Evolutionary conservation across 352 stramenopile species (phyloP), one percentile per base, ranked within the genome.

Genomic region (Pythium vanterpoolii): DNA sequence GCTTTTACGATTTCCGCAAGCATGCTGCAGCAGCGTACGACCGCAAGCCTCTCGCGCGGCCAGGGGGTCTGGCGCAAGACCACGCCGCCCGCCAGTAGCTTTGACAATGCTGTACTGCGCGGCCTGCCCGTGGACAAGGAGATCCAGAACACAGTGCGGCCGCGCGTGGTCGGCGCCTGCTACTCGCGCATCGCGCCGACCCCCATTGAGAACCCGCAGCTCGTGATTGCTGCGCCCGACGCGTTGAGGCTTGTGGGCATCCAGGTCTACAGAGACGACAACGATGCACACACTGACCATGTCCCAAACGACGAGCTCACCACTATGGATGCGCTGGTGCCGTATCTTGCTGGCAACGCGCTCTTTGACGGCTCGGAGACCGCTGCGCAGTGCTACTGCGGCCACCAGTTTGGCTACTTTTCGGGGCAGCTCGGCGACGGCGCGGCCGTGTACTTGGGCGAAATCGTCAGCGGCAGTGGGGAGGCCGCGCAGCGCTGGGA

Each of bases 341-440:
- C 77, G 42, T 74, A 81, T 56, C 71, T 96, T 42, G 70, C 78
- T 1, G 87, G 87, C 18, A 97, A 97, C 45, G 56, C 76, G 48
- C 58, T 93, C 23, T 76, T 96, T 4, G 56, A 73, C 1, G 87
- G 83, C 24, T 89, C 86, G 2, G 74, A 94, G 57, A 79, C 85
- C 21, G 79, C 79, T 18, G 87, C 90, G 16, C 87, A 97, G 56
- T 96, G 89, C 73, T 97, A 97, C 63, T 96, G 87, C 42, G 90
- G 89, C 34, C 88, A 97, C 65, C 89, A 97, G 69, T 97, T 97
- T 56, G 90, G 90, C 13, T 91, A 87, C 53, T 97, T 96, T 52
- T 96, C 89, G 4, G 89, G 89, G 1, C 90, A 97, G 73, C 74
- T 97, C 48, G 91, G 91, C 43, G 91, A 97, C 60, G 91, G 91